phyloP scores from a whole-genome alignment of 2,329 filamentous ascomycete genomes.

The Phialocephala sp. region DNA sequence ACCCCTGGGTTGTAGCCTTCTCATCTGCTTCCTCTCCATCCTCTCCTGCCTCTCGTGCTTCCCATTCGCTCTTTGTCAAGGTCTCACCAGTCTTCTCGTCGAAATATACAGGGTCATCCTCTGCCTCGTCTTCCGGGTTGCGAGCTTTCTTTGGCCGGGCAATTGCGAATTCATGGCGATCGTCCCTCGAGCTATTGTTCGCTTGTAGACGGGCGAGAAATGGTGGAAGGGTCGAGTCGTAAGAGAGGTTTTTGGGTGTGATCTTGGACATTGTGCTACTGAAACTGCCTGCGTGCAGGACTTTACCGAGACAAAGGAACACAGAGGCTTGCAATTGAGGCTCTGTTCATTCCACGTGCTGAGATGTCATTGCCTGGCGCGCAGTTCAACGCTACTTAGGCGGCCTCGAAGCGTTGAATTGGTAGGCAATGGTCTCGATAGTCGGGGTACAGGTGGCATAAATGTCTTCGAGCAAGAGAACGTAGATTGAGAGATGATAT shows the following conservation, averaged over 20 bases:
- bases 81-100: conserved; percentile 72
- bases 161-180: conserved; percentile 46
- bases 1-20: conserved; percentile 21
- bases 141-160: conserved; percentile 54
- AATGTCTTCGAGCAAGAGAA: neutral
- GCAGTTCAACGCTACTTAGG: conserved; percentile 11
- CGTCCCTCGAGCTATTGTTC: conserved; percentile 54
- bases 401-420: neutral
- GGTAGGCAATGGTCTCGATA: neutral
- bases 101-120: conserved; percentile 77
- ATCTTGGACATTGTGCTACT: conserved; percentile 56
- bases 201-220: conserved; percentile 64
- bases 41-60: conserved; percentile 41
- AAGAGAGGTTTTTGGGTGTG: conserved; percentile 73
- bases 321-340: conserved; percentile 9
- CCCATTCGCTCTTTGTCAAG: conserved; percentile 44
- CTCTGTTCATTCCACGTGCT: conserved; percentile 15
- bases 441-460: neutral
- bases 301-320: neutral
- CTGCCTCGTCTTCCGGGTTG: conserved; percentile 71
- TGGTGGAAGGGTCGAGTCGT: conserved; percentile 63
- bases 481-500: neutral
- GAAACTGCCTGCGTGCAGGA: neutral
- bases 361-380: conserved; percentile 15
- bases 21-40: conserved; percentile 32